Base-by-base conservation (phyloP, 768 basidiomycete genomes). In the Suillus luteus region DNA sequence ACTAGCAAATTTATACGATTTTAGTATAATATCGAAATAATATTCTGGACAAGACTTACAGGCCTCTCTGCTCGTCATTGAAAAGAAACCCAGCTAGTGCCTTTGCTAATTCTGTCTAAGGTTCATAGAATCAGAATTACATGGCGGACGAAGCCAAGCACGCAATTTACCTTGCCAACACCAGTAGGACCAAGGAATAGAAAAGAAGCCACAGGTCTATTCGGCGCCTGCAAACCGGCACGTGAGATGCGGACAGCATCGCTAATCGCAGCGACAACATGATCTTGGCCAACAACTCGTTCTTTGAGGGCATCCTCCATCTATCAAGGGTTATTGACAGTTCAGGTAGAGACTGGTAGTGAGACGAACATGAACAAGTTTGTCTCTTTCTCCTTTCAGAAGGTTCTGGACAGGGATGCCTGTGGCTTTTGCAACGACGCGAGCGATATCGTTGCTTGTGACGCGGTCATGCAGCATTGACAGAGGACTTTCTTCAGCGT, bases 181-280 rank as follows among this genome's bases (percentile, higher is more conserved):
- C 94, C 94, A 0, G 92, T 93, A 0, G 94, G 92, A 1, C 93
- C 93, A 62, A 93, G 76, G 81, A 97, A 95, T 51, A 97, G 79
- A 86, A 97, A 96, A 1, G 92, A 94, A 3, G 96, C 94, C 19
- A 96, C 89, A 1, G 96, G 96, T 17, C 94, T 81, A 68, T 92
- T 91, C 8, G 93, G 92, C 1, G 92, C 91, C 69, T 95, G 90
- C 22, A 98, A 75, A 0, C 96, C 96, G 3, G 95, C 93, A 58
- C 96, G 87, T 37, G 95, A 96, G 59, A 98, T 91, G 19, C 95
- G 86, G 27, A 99, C 92, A 15, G 96, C 95, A 69, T 97, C 92
- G 63, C 91, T 89, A 67, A 97, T 86, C 5, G 95, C 87, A 1
- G 82, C 74, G 35, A 99, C 83, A n/a, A 94, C 91, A 67, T 95